These are phyloP conservation scores for Petunia hybrid DNA, from an alignment of 305 asterid genomes.

Conservation along the genomic window DNA sequence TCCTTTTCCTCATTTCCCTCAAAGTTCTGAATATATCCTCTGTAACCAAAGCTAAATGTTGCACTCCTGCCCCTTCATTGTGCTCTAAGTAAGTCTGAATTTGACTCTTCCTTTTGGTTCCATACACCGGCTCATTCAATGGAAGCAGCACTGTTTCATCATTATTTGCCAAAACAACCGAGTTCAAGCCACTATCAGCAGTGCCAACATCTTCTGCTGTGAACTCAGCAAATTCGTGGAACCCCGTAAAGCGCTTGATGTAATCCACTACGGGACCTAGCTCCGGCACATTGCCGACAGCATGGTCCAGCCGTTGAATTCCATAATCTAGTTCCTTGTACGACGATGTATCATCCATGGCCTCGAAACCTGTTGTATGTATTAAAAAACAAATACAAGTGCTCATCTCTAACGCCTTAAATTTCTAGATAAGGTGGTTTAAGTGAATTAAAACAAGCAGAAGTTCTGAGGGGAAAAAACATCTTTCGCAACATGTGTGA, in stretches of 20 bases:
- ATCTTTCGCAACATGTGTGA: neutral
- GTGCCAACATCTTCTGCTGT: slow-evolving; percentile 88
- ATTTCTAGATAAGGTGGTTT: neutral
- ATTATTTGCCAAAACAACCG: slow-evolving; percentile 78
- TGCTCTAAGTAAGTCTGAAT: slow-evolving; percentile 95
- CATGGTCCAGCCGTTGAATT: slow-evolving; percentile 81
- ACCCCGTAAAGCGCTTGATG: slow-evolving; percentile 71
- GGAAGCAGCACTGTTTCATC: slow-evolving; percentile 76
- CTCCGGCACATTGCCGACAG: slow-evolving; percentile 82
- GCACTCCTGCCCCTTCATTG: slow-evolving; percentile 91
- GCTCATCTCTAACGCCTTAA: neutral
- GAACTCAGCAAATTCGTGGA: slow-evolving; percentile 93
- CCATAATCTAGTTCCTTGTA: slow-evolving; percentile 73
- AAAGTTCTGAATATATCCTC: slow-evolving; percentile 81
- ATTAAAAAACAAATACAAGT: slow-evolving; percentile 27
- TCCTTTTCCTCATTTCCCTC: slow-evolving; percentile 90
- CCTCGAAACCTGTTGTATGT: slow-evolving; percentile 58
- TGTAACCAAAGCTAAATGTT: slow-evolving; percentile 79
- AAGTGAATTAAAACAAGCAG: neutral
- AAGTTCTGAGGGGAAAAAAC: neutral
- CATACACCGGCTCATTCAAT: slow-evolving; percentile 78
- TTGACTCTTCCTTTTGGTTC: slow-evolving; percentile 94
- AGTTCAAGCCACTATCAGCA: slow-evolving; percentile 84
- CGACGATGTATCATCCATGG: slow-evolving; percentile 41
- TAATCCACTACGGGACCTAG: slow-evolving; percentile 78